phyloP scores from a whole-genome alignment of 352 stramenopile genomes.

The Globisporangium canariense region DNA sequence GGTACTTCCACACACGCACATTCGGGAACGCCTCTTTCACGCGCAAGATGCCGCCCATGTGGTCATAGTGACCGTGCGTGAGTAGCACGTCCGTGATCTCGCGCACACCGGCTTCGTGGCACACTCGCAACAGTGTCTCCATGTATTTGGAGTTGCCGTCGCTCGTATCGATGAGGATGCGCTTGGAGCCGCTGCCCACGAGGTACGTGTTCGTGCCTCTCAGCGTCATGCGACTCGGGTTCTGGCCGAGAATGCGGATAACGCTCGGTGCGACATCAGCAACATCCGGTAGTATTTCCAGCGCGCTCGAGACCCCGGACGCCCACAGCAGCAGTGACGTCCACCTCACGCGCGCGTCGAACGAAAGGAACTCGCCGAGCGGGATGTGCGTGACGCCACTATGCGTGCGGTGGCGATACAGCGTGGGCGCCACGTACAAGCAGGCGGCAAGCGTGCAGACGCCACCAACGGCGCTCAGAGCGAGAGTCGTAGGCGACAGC shows the following conservation, averaged over 20 bases:
- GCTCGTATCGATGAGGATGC: conserved; percentile 77
- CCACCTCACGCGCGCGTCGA: conserved; percentile 38
- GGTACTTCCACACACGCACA: conserved; percentile 69
- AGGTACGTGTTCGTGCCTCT: conserved; percentile 90
- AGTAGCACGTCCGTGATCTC: conserved; percentile 79
- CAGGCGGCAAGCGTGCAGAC: conserved; percentile 4
- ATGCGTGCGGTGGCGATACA: conserved; percentile 9
- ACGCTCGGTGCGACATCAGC: conserved; percentile 43
- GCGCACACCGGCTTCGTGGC: conserved; percentile 33
- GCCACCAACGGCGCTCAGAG: background rate
- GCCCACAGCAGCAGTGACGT: conserved; percentile 41
- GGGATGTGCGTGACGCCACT: conserved; percentile 22
- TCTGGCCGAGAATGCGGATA: conserved; percentile 75
- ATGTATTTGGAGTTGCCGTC: conserved; percentile 70
- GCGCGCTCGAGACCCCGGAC: conserved; percentile 37
- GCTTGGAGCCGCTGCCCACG: conserved; percentile 52
- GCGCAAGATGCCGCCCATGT: conserved; percentile 79
- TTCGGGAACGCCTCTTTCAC: conserved; percentile 50
- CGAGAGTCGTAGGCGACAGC: conserved; percentile 5
- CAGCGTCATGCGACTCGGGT: conserved; percentile 88
- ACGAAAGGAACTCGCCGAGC: conserved; percentile 32
- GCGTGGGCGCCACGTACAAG: background rate
- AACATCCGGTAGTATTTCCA: conserved; percentile 40
- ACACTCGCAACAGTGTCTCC: conserved; percentile 35
- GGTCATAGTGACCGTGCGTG: conserved; percentile 88